Evolutionary conservation across 1,139 yeast species (phyloP).

Genomic region (Taiozyma onychis): DNA sequence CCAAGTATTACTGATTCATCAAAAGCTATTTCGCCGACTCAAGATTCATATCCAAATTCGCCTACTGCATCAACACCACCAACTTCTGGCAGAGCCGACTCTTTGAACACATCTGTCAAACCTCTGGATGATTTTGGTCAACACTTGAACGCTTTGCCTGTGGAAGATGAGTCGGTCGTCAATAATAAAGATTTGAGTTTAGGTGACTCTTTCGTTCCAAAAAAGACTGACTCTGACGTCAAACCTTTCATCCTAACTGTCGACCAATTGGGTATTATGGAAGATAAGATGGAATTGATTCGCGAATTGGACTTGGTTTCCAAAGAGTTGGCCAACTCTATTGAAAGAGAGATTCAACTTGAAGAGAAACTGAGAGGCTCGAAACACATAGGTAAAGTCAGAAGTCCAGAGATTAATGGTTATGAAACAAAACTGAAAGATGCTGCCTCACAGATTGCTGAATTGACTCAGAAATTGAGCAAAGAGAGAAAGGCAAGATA

Average conservation of each 20-base stretch:
- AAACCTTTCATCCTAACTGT: constrained; percentile 37
- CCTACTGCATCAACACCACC: background rate
- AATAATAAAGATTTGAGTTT: background rate
- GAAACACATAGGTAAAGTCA: background rate
- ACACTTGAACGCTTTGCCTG: background rate
- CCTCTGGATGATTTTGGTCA: background rate
- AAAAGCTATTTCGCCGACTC: background rate
- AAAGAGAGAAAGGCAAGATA: constrained; percentile 61
- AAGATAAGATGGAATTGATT: constrained; percentile 50
- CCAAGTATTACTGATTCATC: background rate
- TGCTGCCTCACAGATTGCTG: constrained; percentile 43
- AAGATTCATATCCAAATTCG: background rate
- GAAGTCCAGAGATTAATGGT: constrained; percentile 9
- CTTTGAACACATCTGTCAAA: background rate
- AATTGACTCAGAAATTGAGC: constrained; percentile 51
- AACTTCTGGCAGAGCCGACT: background rate
- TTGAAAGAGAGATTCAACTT: constrained; percentile 55
- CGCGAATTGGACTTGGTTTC: constrained; percentile 64
- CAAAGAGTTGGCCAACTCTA: constrained; percentile 65
- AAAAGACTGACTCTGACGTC: constrained; percentile 4
- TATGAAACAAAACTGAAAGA: constrained; percentile 33
- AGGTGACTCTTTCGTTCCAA: constrained; percentile 16
- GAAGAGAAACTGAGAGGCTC: constrained; percentile 38
- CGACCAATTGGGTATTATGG: constrained; percentile 58
- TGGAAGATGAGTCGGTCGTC: background rate